A percentile compares a stretch with the other conserved stretches of the same genome.
phyloP scores from a whole-genome alignment of 2,329 filamentous ascomycete species.

The Xylaria sp. region DNA sequence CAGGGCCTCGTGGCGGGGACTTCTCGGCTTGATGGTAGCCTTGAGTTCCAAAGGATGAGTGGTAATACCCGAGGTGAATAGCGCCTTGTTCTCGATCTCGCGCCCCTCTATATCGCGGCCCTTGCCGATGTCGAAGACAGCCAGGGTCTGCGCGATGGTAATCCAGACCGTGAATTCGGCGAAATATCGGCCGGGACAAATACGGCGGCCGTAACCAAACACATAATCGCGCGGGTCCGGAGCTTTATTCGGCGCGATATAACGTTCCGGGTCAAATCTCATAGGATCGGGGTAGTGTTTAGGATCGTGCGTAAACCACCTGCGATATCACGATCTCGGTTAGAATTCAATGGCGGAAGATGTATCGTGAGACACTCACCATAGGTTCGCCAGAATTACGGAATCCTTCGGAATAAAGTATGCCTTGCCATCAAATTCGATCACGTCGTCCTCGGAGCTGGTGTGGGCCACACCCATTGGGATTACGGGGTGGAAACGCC shows the following conservation, averaged over 20 bases:
- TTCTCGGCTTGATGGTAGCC: conserved; percentile 39
- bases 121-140: conserved; percentile 57
- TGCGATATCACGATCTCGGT: background rate
- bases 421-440: background rate
- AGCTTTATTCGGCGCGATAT: conserved; percentile 45
- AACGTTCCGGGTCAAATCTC: conserved; percentile 50
- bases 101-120: conserved; percentile 49
- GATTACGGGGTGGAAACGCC: conserved; percentile 7
- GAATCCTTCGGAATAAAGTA: conserved; percentile 10
- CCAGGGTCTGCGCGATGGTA: conserved; percentile 53
- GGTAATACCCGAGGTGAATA: conserved; percentile 38
- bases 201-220: conserved; percentile 52
- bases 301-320: conserved; percentile 67
- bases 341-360: background rate
- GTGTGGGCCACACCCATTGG: conserved; percentile 10
- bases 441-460: background rate
- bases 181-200: conserved; percentile 49
- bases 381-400: conserved; percentile 26
- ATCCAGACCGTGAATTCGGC: conserved; percentile 49
- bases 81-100: conserved; percentile 41
- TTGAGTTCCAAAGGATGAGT: conserved; percentile 40
- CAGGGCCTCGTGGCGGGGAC: conserved; percentile 38
- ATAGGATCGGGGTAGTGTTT: conserved; percentile 65
- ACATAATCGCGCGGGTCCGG: conserved; percentile 43
- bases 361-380: background rate